Percentiles rank a stretch among this genome's conserved stretches.
These are phyloP conservation scores for Cladorrhinum sp. DNA, from an alignment of 2,329 filamentous ascomycete species.

Conservation along the genomic window DNA sequence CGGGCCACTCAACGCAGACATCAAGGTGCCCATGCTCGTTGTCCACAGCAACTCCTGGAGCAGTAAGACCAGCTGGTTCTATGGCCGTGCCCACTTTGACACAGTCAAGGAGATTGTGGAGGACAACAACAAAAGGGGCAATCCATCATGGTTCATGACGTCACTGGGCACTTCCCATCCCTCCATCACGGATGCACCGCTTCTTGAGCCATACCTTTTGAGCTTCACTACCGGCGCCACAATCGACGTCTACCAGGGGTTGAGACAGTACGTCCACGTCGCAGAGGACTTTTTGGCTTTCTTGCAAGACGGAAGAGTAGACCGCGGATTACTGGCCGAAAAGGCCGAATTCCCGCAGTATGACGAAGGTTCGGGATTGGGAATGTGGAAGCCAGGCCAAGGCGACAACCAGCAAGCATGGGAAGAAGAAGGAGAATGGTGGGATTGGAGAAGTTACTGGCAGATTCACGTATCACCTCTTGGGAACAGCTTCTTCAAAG, in stretches of 20 bases:
- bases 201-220: conserved; percentile 60
- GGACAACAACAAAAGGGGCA: conserved; percentile 41
- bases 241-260: conserved; percentile 53
- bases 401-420: conserved; percentile 26
- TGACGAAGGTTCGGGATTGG: conserved; percentile 32
- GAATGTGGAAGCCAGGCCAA: conserved; percentile 35
- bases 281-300: conserved; percentile 56
- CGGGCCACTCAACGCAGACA: conserved; percentile 58
- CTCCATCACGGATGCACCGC: conserved; percentile 62
- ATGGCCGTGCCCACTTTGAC: conserved; percentile 62
- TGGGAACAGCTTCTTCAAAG: neutral
- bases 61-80: conserved; percentile 53
- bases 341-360: conserved; percentile 44
- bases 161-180: conserved; percentile 57
- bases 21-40: conserved; percentile 57
- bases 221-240: conserved; percentile 59
- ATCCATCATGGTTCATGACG: conserved; percentile 53
- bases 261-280: conserved; percentile 59
- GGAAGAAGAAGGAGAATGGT: conserved; percentile 39
- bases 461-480: conserved; percentile 38
- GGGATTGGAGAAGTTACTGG: conserved; percentile 38
- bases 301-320: conserved; percentile 34
- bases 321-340: conserved; percentile 48
- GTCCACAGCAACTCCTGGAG: conserved; percentile 67
- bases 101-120: conserved; percentile 56